Evolutionary conservation across 1,284 basidiomycete genomes (phyloP), one percentile per base, ranked within the genome.

Genomic region (Meira nashicola): DNA sequence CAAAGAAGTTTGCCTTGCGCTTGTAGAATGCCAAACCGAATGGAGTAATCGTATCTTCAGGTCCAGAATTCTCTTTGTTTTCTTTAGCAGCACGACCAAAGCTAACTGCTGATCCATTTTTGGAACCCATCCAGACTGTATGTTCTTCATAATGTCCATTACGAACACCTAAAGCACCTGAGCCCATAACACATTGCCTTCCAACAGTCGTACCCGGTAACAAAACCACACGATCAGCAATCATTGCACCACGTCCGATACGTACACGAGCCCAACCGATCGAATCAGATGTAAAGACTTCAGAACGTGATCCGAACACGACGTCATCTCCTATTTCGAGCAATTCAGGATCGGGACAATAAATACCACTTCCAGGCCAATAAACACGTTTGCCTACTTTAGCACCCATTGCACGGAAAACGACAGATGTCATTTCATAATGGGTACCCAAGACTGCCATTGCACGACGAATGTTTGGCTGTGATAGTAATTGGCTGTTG

Each of bases 101-200:
- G 63, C 72, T 75, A 64, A 78, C 76, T 10, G 76, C 76, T 59
- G 77, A 73, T 48, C 76, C 76, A 43, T 78, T 76, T 70, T 78
- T 78, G 51, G 67, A 64, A 23, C 76, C 76, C 76, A 78, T 78
- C 76, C 76, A 78, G 12, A 78, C 76, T 15, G 73, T 73, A 51
- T 70, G 62, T 56, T 78, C 76, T 55, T 78, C 76, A 61, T 78
- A 78, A 59, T 69, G 70, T 33, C 76, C 76, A 40, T 75, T 75
- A 25, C 76, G 71, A 28, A 74, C 70, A 9, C 74, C 66, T 25
- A 78, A 59, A 5, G 76, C 76, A 49, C 76, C 76, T 1, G 76
- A 78, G 15, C 76, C 76, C 76, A 78, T 78, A 44, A 78, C 76
- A 58, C 74, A 76, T 58, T 74, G 76, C 50, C 66, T 65, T 38